phyloP scores from a whole-genome alignment of 2,329 filamentous ascomycete species.

The Penicillium polonicum region DNA sequence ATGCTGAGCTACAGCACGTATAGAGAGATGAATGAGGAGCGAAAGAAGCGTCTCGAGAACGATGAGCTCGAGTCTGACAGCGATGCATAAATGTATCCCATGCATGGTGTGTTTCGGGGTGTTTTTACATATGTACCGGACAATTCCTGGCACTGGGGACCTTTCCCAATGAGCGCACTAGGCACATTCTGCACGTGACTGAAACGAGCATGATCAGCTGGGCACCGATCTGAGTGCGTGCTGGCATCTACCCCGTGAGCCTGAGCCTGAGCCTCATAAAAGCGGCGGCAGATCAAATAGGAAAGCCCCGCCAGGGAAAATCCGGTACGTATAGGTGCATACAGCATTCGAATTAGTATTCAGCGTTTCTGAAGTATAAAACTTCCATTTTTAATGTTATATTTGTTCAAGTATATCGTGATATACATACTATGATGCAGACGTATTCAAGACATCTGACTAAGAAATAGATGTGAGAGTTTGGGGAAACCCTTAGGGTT shows the following conservation, averaged over 20 bases:
- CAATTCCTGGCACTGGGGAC: too few species aligned
- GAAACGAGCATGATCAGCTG: too few species aligned
- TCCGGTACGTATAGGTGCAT: background rate
- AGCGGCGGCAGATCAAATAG: too few species aligned
- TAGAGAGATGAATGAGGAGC: constrained; percentile 85
- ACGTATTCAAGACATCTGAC: too few species aligned
- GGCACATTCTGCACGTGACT: too few species aligned
- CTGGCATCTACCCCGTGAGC: too few species aligned
- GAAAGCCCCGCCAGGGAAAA: too few species aligned
- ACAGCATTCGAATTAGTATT: constrained; percentile 7
- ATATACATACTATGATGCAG: too few species aligned
- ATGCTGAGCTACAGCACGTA: constrained; percentile 89
- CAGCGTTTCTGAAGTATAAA: constrained; percentile 1
- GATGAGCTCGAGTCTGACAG: constrained; percentile 45
- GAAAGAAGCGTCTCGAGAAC: constrained; percentile 55
- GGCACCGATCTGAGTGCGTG: too few species aligned
- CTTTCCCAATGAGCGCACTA: too few species aligned
- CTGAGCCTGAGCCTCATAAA: too few species aligned
- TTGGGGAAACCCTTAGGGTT: background rate
- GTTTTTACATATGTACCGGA: background rate
- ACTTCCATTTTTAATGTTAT: background rate
- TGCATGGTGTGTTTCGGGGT: constrained; percentile 11
- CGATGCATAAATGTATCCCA: constrained; percentile 32
- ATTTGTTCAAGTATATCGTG: background rate
- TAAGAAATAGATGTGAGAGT: background rate